Evolutionary conservation across 805 yeast genomes (phyloP).

Genomic region (Ogataea haglerorum): DNA sequence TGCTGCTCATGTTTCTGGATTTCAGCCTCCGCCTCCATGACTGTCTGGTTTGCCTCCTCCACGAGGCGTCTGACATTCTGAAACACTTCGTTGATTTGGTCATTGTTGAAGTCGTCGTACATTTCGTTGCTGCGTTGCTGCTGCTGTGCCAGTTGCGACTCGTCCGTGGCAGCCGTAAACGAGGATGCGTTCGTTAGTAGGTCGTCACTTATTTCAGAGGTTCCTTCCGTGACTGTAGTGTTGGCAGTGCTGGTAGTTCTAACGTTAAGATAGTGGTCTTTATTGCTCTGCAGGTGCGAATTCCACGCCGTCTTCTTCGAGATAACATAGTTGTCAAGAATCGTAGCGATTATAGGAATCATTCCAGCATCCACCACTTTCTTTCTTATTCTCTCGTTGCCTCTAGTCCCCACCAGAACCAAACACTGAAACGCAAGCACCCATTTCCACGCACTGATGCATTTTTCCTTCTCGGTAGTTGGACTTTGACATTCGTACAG

Average conservation of each 20-base stretch:
- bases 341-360: slow-evolving; percentile 86
- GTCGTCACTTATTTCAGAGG: slow-evolving; percentile 14
- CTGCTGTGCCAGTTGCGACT: slow-evolving; percentile 5
- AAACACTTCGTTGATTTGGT: slow-evolving; percentile 25
- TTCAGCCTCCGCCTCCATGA: slow-evolving; percentile 28
- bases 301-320: slow-evolving; percentile 26
- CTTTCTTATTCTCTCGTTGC: slow-evolving; percentile 79
- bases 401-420: slow-evolving; percentile 88
- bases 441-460: slow-evolving; percentile 93
- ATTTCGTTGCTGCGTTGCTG: slow-evolving; percentile 4
- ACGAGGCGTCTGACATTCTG: slow-evolving; percentile 27
- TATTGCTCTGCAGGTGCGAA: slow-evolving; percentile 14
- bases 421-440: slow-evolving; percentile 89
- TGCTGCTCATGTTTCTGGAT: slow-evolving; percentile 22
- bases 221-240: slow-evolving; percentile 12
- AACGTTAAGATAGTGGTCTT: slow-evolving; percentile 7
- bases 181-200: slow-evolving; percentile 9
- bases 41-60: slow-evolving; percentile 26
- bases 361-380: slow-evolving; percentile 90
- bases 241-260: slow-evolving; percentile 8
- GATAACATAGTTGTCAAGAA: slow-evolving; percentile 76
- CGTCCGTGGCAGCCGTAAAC: slow-evolving; percentile 9
- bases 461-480: slow-evolving; percentile 35
- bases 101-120: slow-evolving; percentile 18
- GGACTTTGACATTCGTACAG: slow-evolving; percentile 69